Conservation (phyloP, 139 green algal species). For the Zygnema cylindricum region DNA sequence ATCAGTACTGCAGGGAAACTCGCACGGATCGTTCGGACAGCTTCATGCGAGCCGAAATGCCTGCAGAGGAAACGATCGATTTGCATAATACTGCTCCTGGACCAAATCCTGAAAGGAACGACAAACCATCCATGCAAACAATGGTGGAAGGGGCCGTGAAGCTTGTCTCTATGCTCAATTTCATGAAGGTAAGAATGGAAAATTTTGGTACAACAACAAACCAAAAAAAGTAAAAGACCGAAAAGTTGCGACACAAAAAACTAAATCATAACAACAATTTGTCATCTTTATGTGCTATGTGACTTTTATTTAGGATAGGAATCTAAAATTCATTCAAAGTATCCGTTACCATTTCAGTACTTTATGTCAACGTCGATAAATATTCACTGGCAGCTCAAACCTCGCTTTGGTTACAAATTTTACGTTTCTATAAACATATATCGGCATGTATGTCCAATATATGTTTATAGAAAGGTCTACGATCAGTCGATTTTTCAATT, state of each 20-base stretch:
- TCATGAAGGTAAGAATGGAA: constrained; percentile 44
- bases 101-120: neutral
- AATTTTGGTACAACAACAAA: too few relatives aligned
- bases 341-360: too few relatives aligned
- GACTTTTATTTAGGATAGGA: neutral
- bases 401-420: too few relatives aligned
- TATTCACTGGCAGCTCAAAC: too few relatives aligned
- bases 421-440: too few relatives aligned
- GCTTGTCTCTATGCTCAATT: constrained; percentile 35
- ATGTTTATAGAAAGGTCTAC: too few relatives aligned
- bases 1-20: too few relatives aligned
- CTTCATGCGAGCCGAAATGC: neutral
- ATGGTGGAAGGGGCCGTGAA: constrained; percentile 38
- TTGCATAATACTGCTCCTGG: neutral
- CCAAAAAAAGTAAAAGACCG: neutral
- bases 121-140: constrained; percentile 5
- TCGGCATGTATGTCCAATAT: too few relatives aligned
- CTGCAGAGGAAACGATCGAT: neutral
- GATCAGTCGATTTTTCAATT: too few relatives aligned
- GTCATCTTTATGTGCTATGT: neutral
- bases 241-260: neutral
- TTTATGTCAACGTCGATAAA: too few relatives aligned
- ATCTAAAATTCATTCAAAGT: neutral
- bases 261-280: neutral
- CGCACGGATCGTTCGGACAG: too few relatives aligned